Percentiles rank a stretch among this genome's conserved stretches.
Conservation (phyloP, 1,284 basidiomycete genomes). For the Ustilago lituana region DNA sequence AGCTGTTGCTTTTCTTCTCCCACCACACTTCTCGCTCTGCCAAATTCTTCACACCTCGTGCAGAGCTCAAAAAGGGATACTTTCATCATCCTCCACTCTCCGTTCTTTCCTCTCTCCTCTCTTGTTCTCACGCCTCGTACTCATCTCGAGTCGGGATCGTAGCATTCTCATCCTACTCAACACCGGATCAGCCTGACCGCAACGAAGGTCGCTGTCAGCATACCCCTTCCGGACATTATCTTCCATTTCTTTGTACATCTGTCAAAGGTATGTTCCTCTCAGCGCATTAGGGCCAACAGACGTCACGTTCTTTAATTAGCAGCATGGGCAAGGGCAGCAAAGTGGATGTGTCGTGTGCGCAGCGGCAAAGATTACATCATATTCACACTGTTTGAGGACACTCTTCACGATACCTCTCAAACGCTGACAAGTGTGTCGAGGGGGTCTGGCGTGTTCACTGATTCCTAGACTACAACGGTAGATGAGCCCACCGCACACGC, state of each 20-base stretch:
- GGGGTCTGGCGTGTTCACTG: constrained; percentile 42
- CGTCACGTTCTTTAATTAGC: too few species aligned
- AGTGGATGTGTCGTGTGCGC: too few species aligned
- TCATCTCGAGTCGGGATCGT: constrained; percentile 29
- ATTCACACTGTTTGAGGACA: constrained; percentile 64
- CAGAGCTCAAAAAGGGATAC: neutral
- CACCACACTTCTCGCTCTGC: neutral
- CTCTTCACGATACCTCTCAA: constrained; percentile 36
- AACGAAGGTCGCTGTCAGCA: too few species aligned
- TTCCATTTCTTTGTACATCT: neutral
- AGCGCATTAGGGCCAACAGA: too few species aligned
- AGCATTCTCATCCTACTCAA: neutral
- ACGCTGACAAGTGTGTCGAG: constrained; percentile 58
- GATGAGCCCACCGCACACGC: constrained; percentile 52
- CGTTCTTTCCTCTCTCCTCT: neutral
- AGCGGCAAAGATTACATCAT: constrained; percentile 61
- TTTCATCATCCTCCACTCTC: neutral
- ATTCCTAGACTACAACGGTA: constrained; percentile 67
- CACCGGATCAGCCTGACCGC: too few species aligned
- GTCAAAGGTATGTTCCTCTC: constrained; percentile 1
- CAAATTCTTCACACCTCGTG: constrained; percentile 19
- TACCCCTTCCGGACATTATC: neutral
- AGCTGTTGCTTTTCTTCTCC: neutral
- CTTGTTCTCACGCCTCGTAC: constrained; percentile 19
- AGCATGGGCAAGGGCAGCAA: too few species aligned